Evolutionary conservation across 2,329 filamentous ascomycete species (phyloP).

Genomic region (Trichoderma sp.): DNA sequence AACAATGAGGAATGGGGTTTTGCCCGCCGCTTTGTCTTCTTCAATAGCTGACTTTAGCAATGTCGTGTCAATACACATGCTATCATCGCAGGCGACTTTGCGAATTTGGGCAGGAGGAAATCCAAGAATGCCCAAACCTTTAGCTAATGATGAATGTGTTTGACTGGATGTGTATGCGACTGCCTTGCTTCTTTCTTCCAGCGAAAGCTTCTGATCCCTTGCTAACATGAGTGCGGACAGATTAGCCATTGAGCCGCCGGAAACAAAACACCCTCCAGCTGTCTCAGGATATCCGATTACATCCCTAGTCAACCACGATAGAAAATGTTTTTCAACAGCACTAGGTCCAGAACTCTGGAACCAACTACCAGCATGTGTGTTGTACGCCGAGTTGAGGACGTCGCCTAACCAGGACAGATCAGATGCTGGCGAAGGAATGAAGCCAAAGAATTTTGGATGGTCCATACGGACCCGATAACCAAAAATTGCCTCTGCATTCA

Average conservation of each 20-base stretch:
- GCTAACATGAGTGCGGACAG: conserved; percentile 31
- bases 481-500: conserved; percentile 9
- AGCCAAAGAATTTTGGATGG: conserved; percentile 29
- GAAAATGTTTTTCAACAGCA: conserved; percentile 31
- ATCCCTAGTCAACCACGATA: conserved; percentile 28
- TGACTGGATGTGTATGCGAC: conserved; percentile 29
- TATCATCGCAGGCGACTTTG: conserved; percentile 20
- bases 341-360: conserved; percentile 31
- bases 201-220: conserved; percentile 26
- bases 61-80: conserved; percentile 13
- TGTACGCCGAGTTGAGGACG: conserved; percentile 29
- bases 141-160: conserved; percentile 28
- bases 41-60: conserved; percentile 16
- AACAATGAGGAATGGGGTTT: conserved; percentile 27
- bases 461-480: conserved; percentile 25
- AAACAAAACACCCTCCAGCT: conserved; percentile 31
- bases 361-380: conserved; percentile 29
- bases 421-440: conserved; percentile 32
- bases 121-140: conserved; percentile 27
- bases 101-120: conserved; percentile 24
- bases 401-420: conserved; percentile 34
- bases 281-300: conserved; percentile 27
- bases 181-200: conserved; percentile 9
- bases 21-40: conserved; percentile 18
- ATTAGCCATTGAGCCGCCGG: conserved; percentile 34